Conservation (phyloP, 208 protist genomes). For the Trichomonas tenax region DNA sequence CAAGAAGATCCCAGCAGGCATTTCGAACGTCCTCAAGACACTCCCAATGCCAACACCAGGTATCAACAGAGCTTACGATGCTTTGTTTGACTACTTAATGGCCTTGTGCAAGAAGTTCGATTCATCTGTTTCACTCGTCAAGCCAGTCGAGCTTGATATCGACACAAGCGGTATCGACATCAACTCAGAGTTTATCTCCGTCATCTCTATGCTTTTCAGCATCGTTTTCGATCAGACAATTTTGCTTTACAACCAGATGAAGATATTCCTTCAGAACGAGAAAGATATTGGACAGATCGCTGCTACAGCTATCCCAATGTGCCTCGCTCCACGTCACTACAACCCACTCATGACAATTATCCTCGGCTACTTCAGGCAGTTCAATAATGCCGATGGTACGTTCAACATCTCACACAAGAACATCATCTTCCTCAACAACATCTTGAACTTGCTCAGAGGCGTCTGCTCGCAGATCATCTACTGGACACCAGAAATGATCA, state of each 20-base stretch:
- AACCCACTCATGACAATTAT: neutral
- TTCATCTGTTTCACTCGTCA: neutral
- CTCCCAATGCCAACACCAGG: neutral
- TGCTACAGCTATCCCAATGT: neutral
- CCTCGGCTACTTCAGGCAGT: neutral
- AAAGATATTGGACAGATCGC: neutral
- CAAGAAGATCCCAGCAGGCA: neutral
- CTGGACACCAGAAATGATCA: neutral
- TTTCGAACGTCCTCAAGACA: neutral
- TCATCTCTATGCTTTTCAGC: neutral
- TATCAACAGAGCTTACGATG: neutral
- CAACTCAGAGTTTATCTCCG: neutral
- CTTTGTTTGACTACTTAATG: neutral
- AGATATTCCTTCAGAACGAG: neutral
- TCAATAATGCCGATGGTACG: neutral
- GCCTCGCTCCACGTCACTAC: neutral
- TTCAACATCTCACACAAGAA: neutral
- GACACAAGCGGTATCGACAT: neutral
- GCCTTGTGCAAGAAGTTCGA: neutral
- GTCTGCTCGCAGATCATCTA: neutral
- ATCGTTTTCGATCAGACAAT: neutral
- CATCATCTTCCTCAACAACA: neutral
- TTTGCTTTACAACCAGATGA: neutral
- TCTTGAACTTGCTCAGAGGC: neutral
- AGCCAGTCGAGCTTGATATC: neutral